A percentile compares a stretch with the other conserved stretches of the same genome.
Conservation (phyloP, 768 basidiomycete genomes). For the Kwoniella mangroviensis region DNA sequence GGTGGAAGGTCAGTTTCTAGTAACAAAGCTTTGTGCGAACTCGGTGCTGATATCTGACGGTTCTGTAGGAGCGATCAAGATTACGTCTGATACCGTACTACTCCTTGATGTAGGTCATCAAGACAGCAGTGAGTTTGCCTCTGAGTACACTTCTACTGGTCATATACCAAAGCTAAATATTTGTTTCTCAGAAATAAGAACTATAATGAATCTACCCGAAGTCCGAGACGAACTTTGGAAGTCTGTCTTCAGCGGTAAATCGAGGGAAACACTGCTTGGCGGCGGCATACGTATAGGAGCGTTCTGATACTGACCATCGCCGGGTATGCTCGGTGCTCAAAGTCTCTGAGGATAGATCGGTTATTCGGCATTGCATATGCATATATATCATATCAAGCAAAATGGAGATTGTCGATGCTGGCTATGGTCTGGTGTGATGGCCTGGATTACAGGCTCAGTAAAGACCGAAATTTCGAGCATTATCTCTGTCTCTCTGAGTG, state of each 20-base stretch:
- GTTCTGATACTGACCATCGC: conserved; percentile 33
- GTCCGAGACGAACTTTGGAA: conserved; percentile 56
- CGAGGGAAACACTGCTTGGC: conserved; percentile 38
- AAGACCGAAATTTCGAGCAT: no score
- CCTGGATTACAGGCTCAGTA: no score
- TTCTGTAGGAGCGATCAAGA: conserved; percentile 38
- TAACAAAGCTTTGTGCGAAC: conserved; percentile 4
- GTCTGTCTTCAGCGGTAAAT: conserved; percentile 45
- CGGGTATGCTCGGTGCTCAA: not conserved
- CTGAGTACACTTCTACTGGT: not conserved
- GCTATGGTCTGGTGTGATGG: no score
- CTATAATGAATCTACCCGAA: conserved; percentile 53
- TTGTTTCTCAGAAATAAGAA: conserved; percentile 46
- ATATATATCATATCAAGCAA: no score
- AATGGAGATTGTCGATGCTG: no score
- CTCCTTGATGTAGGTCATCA: conserved; percentile 44
- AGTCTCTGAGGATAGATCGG: no score
- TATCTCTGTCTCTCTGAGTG: no score
- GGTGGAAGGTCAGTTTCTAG: conserved; percentile 52
- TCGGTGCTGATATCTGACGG: conserved; percentile 2
- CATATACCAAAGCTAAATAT: not conserved
- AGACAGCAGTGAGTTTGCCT: conserved; percentile 45
- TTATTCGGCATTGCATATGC: no score
- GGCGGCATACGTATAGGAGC: conserved; percentile 50
- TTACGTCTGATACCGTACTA: conserved; percentile 44